Percentiles rank a stretch among this genome's conserved stretches.
Conservation (phyloP, 371 early-diverging fungal genomes). For the Rhizopus delemar region DNA sequence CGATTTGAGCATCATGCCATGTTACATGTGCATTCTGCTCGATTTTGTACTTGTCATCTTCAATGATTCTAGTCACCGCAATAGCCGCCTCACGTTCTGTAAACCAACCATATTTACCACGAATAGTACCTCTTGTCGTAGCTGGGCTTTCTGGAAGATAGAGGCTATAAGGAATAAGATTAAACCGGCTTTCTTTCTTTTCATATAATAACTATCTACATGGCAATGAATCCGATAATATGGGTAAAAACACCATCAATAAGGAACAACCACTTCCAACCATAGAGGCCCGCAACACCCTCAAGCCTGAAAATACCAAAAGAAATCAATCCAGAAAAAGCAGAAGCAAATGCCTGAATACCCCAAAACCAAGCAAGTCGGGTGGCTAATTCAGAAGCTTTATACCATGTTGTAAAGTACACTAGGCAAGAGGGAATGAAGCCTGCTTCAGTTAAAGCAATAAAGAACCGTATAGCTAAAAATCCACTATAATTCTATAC, state of each 20-base stretch:
- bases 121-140: constrained; percentile 36
- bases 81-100: constrained; percentile 45
- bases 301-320: constrained; percentile 57
- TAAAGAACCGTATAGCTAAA: constrained; percentile 31
- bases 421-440: constrained; percentile 60
- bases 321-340: constrained; percentile 59
- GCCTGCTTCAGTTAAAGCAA: constrained; percentile 53
- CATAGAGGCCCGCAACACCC: constrained; percentile 54
- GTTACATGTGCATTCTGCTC: constrained; percentile 33
- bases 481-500: constrained; percentile 29
- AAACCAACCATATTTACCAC: constrained; percentile 42
- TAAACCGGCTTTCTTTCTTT: background rate
- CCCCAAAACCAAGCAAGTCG: constrained; percentile 65
- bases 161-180: constrained; percentile 24
- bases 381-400: constrained; percentile 56
- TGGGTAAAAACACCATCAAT: constrained; percentile 57
- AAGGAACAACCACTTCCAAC: constrained; percentile 62
- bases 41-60: constrained; percentile 52
- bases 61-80: constrained; percentile 56
- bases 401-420: constrained; percentile 63
- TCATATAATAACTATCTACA: constrained; percentile 20
- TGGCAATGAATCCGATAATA: constrained; percentile 44
- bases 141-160: constrained; percentile 50
- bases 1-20: constrained; percentile 33
- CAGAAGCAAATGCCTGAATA: constrained; percentile 57